These are phyloP conservation scores for Teunomyces kruisii DNA, from an alignment of 805 yeast genomes.

Conservation along the genomic window DNA sequence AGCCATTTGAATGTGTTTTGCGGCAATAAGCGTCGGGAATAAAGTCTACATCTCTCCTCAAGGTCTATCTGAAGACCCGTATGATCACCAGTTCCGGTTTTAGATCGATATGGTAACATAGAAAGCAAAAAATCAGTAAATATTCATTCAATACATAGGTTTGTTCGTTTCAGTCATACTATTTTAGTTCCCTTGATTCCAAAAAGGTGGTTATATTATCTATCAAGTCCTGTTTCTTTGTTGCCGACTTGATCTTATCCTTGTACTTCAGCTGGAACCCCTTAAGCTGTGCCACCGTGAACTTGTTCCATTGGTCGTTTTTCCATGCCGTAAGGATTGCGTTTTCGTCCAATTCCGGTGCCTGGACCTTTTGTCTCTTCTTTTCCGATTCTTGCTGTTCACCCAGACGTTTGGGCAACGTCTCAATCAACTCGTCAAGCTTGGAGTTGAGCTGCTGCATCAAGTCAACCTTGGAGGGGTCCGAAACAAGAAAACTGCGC, in stretches of 20 bases:
- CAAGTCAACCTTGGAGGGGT: conserved; percentile 8
- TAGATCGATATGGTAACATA: too few species aligned
- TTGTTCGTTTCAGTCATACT: background rate
- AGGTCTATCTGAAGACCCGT: too few species aligned
- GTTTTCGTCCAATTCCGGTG: conserved; percentile 32
- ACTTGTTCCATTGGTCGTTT: conserved; percentile 28
- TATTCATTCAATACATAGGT: background rate
- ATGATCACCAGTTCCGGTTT: too few species aligned
- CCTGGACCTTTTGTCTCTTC: conserved; percentile 9
- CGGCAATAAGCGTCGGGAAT: too few species aligned
- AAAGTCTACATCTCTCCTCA: too few species aligned
- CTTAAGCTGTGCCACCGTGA: conserved; percentile 44
- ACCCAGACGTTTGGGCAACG: conserved; percentile 8
- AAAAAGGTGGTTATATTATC: conserved; percentile 38
- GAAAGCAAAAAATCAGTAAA: too few species aligned
- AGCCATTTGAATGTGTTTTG: too few species aligned
- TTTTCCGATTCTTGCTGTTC: conserved; percentile 22
- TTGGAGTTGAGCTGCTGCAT: conserved; percentile 10
- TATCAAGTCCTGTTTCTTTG: conserved; percentile 44
- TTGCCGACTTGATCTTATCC: conserved; percentile 32
- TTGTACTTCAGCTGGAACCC: conserved; percentile 37
- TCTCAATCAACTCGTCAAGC: conserved; percentile 12
- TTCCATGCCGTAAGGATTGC: conserved; percentile 46
- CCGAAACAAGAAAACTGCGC: conserved; percentile 6
- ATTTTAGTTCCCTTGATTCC: conserved; percentile 3